Conservation (phyloP, 2,329 filamentous ascomycete species). For the Monosporascus sp. region DNA sequence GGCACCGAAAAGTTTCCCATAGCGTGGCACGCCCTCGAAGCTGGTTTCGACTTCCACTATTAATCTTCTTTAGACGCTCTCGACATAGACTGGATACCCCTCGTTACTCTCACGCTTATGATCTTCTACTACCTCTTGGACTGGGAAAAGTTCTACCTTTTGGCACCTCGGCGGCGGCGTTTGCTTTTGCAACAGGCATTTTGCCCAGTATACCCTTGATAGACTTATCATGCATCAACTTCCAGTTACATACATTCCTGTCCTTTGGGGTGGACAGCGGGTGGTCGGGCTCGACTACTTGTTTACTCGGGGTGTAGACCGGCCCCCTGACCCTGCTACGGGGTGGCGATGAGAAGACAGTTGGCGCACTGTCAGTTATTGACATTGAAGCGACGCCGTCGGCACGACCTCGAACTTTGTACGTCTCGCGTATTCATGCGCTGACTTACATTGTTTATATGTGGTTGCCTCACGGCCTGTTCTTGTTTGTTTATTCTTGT, state of each 20-base stretch:
- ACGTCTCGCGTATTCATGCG: too few species aligned
- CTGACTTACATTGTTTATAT: background rate
- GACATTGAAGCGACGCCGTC: too few species aligned
- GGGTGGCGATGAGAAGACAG: too few species aligned
- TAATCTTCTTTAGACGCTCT: constrained; percentile 22
- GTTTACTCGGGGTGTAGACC: too few species aligned
- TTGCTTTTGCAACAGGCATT: constrained; percentile 21
- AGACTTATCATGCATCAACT: constrained; percentile 9
- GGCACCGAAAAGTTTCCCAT: background rate
- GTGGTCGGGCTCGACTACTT: too few species aligned
- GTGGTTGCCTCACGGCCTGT: background rate
- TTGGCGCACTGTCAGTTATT: too few species aligned
- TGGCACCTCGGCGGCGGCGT: constrained; percentile 22
- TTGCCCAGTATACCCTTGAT: constrained; percentile 20
- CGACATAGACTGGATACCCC: constrained; percentile 29
- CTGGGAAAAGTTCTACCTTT: constrained; percentile 23
- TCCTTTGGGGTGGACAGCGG: too few species aligned
- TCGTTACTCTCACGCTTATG: constrained; percentile 14
- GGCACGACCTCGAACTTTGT: too few species aligned
- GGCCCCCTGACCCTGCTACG: too few species aligned
- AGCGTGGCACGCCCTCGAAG: background rate
- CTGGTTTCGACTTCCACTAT: constrained; percentile 6
- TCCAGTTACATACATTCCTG: too few species aligned
- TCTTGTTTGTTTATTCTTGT: background rate
- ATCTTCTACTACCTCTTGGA: constrained; percentile 14